Evolutionary conservation across 352 stramenopile genomes (phyloP).

Genomic region (Pythium brassicae): DNA sequence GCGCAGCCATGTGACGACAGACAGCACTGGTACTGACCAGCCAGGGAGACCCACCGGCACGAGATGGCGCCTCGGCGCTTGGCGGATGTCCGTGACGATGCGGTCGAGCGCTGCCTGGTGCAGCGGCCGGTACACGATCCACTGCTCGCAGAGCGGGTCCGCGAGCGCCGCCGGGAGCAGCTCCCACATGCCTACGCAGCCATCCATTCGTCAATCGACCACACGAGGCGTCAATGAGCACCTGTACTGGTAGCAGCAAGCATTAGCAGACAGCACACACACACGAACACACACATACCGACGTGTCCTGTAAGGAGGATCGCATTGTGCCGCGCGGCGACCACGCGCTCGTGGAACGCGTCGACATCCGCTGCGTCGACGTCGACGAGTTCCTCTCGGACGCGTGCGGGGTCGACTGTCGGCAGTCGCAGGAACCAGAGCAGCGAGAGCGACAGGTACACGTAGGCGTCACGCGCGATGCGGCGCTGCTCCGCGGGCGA

Average conservation of each 20-base stretch:
- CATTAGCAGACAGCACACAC: too few relatives aligned
- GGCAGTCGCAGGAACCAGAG: conserved; percentile 52
- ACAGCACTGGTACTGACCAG: not conserved
- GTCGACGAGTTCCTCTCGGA: conserved; percentile 13
- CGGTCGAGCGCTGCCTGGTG: conserved; percentile 33
- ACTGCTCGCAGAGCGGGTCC: conserved; percentile 33
- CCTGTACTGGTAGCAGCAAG: too few relatives aligned
- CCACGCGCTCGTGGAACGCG: conserved; percentile 3
- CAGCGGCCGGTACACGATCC: conserved; percentile 56
- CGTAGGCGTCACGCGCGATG: conserved; percentile 25
- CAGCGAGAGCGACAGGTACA: conserved; percentile 31
- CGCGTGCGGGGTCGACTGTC: conserved; percentile 8
- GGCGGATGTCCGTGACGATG: conserved; percentile 32
- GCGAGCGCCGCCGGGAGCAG: conserved; percentile 35
- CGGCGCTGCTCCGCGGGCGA: conserved; percentile 11
- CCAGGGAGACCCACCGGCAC: conserved; percentile 22
- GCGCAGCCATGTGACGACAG: too few relatives aligned
- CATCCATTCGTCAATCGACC: not conserved
- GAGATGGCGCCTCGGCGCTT: conserved; percentile 24
- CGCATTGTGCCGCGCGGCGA: conserved; percentile 10
- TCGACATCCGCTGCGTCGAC: conserved; percentile 1
- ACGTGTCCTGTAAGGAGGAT: conserved; percentile 47
- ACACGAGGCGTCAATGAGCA: too few relatives aligned
- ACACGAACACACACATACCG: conserved; percentile 14
- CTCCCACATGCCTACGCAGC: conserved; percentile 41